Evolutionary conservation across 106 monocot species (phyloP).

Genomic region (Acorus gramineus): DNA sequence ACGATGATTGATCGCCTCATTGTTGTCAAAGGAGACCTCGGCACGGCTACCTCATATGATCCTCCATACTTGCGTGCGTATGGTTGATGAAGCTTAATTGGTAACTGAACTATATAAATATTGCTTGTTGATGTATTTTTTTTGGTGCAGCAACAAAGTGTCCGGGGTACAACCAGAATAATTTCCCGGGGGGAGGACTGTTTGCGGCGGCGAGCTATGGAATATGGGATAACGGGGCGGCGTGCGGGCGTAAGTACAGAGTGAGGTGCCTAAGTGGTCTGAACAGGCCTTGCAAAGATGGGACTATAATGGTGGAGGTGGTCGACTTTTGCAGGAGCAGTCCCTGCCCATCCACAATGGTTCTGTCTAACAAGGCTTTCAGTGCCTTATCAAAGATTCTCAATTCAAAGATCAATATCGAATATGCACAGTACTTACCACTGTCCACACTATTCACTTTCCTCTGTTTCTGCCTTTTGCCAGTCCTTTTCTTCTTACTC

Average conservation of each 20-base stretch:
- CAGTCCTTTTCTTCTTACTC: no score
- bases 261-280: conserved; percentile 22
- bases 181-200: background rate
- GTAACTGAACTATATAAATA: no score
- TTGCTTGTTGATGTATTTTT: background rate
- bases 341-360: conserved; percentile 16
- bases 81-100: no score
- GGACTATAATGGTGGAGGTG: conserved; percentile 17
- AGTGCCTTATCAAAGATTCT: conserved; percentile 13
- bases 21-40: no score
- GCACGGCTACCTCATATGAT: no score
- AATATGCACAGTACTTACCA: conserved; percentile 15
- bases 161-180: background rate
- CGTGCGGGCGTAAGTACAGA: conserved; percentile 16
- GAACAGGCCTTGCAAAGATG: conserved; percentile 14
- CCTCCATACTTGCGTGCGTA: no score
- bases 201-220: conserved; percentile 4
- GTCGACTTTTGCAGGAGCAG: conserved; percentile 17
- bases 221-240: conserved; percentile 11
- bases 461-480: no score
- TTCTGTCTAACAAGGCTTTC: conserved; percentile 22
- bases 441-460: no score
- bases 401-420: conserved; percentile 26
- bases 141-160: conserved; percentile 4
- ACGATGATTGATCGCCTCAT: no score